Evolutionary conservation across 371 early-diverging fungal genomes (phyloP).

Genomic region (Syncephalis plumigaleata): DNA sequence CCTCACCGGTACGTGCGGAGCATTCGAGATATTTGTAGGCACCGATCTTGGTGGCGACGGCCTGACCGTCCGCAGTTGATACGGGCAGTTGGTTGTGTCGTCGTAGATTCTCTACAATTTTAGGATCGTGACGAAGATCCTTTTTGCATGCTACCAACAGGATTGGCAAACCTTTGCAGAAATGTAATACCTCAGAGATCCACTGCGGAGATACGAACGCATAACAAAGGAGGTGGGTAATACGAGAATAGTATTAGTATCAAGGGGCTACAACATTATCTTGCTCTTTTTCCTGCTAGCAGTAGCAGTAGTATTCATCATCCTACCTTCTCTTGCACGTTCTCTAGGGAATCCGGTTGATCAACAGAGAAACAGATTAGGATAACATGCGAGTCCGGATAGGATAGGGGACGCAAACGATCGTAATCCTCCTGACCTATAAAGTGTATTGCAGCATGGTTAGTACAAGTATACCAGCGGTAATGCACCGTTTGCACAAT

Average conservation of each 20-base stretch:
- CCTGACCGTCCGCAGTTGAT: constrained; percentile 39
- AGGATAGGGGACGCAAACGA: constrained; percentile 91
- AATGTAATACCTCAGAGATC: constrained; percentile 83
- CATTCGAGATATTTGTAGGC: constrained; percentile 92
- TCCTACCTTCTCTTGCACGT: constrained; percentile 72
- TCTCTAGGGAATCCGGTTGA: constrained; percentile 87
- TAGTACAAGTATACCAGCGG: not conserved
- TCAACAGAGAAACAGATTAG: constrained; percentile 89
- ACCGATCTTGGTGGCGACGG: constrained; percentile 60
- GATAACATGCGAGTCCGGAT: constrained; percentile 93
- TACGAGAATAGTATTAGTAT: not conserved
- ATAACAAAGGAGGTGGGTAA: constrained; percentile 3
- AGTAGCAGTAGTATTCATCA: too few relatives aligned
- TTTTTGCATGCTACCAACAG: constrained; percentile 82
- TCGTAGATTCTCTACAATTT: constrained; percentile 54
- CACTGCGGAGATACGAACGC: constrained; percentile 36
- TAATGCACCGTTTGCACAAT: not conserved
- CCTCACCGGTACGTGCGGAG: constrained; percentile 80
- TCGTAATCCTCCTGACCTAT: constrained; percentile 87
- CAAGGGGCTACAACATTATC: not conserved
- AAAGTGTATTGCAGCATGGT: constrained; percentile 3
- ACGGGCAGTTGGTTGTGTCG: constrained; percentile 69
- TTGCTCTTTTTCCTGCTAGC: too few relatives aligned
- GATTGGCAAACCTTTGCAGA: constrained; percentile 76
- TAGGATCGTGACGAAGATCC: constrained; percentile 75